A percentile compares a stretch with the other conserved stretches of the same genome.
phyloP scores from a whole-genome alignment of 2,329 filamentous ascomycete species.

The Scedosporium boydii region DNA sequence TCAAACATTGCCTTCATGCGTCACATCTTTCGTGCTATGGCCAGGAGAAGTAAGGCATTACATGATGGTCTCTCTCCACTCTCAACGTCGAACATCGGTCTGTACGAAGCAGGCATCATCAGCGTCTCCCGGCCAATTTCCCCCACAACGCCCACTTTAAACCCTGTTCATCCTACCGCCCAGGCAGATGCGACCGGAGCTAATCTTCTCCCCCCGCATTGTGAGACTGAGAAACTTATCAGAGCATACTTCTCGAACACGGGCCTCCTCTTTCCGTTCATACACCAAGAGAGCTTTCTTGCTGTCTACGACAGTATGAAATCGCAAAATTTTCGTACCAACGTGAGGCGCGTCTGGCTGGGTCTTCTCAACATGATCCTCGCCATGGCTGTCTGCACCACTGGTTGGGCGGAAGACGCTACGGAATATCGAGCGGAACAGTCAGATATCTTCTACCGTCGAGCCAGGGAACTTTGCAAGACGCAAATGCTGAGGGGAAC shows the following conservation, averaged over 20 bases:
- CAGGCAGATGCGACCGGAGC: slow-evolving; percentile 2
- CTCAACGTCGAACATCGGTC: not conserved
- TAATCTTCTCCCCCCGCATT: slow-evolving; percentile 10
- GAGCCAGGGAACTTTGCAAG: slow-evolving; percentile 29
- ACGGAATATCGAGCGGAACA: slow-evolving; percentile 23
- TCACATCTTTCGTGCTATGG: slow-evolving; percentile 7
- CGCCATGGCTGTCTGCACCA: slow-evolving; percentile 29
- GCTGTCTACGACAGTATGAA: slow-evolving; percentile 11
- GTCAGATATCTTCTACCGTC: slow-evolving; percentile 30
- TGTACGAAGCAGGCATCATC: slow-evolving; percentile 4
- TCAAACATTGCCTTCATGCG: slow-evolving; percentile 16
- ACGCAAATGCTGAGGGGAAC: slow-evolving; percentile 25
- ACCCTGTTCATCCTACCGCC: not conserved
- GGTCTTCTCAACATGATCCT: slow-evolving; percentile 36
- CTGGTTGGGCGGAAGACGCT: slow-evolving; percentile 15
- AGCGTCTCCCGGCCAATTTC: not conserved
- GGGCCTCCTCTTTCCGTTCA: slow-evolving; percentile 19
- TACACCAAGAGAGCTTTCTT: slow-evolving; percentile 17
- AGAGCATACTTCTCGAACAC: slow-evolving; percentile 17
- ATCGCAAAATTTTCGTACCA: slow-evolving; percentile 12
- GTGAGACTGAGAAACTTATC: slow-evolving; percentile 13
- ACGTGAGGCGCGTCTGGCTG: slow-evolving; percentile 33
- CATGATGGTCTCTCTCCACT: not conserved
- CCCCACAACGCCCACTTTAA: slow-evolving; percentile 6
- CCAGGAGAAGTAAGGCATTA: not conserved